A percentile compares a stretch with the other conserved stretches of the same genome.
These are phyloP conservation scores for Eucalyptus polyanthemos DNA, from an alignment of 345 rosid genomes.

Conservation along the genomic window DNA sequence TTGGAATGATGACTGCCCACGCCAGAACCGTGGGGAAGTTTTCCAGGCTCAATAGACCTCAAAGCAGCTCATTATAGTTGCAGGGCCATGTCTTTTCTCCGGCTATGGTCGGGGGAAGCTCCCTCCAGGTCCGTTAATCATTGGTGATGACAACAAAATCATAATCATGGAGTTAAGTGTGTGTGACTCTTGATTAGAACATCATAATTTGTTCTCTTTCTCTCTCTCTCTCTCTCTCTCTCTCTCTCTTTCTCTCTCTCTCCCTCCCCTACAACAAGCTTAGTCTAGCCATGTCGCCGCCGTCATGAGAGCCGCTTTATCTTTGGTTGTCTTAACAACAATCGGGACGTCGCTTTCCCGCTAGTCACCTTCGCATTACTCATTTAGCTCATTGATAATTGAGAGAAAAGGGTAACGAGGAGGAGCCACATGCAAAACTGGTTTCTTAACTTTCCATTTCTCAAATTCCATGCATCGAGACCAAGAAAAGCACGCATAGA, in stretches of 20 bases:
- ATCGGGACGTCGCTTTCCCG: neutral
- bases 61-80: neutral
- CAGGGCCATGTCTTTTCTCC: neutral
- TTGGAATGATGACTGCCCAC: no score
- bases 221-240: neutral
- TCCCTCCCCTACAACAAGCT: neutral
- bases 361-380: neutral
- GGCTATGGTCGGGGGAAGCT: neutral
- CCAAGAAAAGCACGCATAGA: neutral
- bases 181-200: neutral
- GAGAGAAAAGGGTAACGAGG: neutral
- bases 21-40: no score
- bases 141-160: neutral
- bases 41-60: neutral
- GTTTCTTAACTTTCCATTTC: neutral
- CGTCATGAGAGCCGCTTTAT: neutral
- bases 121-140: neutral
- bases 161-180: neutral
- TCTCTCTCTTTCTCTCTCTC: no score
- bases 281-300: neutral
- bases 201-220: neutral
- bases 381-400: no score
- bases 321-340: neutral
- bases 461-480: neutral
- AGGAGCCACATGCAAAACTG: neutral